Conservation (phyloP, 208 protist genomes). For the Wallacemonas rigidus region DNA sequence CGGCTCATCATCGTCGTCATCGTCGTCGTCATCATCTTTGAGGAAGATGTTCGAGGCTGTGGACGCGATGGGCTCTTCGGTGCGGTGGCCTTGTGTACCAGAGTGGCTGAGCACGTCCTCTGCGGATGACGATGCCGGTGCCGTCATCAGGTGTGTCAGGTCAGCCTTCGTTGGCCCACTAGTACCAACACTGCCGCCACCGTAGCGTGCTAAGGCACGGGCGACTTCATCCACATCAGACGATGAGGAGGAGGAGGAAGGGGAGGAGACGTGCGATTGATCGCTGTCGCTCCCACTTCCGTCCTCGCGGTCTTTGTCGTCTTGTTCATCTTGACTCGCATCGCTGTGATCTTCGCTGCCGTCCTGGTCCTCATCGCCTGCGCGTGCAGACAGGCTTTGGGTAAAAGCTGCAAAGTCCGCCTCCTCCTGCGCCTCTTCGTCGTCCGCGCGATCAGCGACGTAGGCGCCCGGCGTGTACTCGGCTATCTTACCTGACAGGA, state of each 20-base stretch:
- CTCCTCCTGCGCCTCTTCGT: slow-evolving; percentile 14
- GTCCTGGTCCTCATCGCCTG: neutral
- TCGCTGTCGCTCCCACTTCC: neutral
- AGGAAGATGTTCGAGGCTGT: neutral
- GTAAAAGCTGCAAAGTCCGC: neutral
- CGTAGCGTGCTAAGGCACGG: slow-evolving; percentile 29
- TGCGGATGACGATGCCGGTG: neutral
- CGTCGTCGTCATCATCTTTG: neutral
- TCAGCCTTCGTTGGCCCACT: neutral
- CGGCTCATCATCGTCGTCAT: neutral
- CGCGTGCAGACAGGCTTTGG: neutral
- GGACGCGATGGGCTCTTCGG: neutral
- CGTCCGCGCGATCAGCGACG: neutral
- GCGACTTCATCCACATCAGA: slow-evolving; percentile 16
- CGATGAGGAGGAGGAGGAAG: neutral
- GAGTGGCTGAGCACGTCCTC: neutral
- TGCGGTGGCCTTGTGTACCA: neutral
- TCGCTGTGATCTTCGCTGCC: slow-evolving; percentile 12
- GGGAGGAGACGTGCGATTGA: neutral
- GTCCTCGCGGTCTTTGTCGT: neutral
- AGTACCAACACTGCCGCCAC: neutral
- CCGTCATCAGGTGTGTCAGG: neutral
- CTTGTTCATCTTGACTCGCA: neutral
- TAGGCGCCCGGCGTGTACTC: neutral
- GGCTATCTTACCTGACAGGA: neutral